Base-by-base conservation (phyloP, 352 stramenopile species). In the Globisporangium middletonii region DNA sequence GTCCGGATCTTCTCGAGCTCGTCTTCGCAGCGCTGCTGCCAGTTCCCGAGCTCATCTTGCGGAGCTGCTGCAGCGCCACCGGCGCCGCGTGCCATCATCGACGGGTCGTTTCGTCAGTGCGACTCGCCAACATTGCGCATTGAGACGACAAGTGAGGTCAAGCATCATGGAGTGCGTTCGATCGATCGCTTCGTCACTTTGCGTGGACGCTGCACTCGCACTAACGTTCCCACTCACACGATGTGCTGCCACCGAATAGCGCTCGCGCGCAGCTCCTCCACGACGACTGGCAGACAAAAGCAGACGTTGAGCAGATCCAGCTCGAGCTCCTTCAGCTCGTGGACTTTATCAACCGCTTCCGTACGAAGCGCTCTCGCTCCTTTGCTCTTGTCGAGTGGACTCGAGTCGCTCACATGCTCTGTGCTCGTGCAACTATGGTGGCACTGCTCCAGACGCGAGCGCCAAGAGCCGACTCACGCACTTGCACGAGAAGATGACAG, bases 1-100 rank as follows among this genome's bases (percentile, higher is more conserved):
- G 76, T 82, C 16, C 78, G 78, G 51, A 92, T 88, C 60, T 95
- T 93, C n/a, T 95, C 90, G 56, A 98, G 73, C 57, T 93, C 77
- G 15, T 96, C 74, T 42, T 92, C 86, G 48, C 73, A 72, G 59
- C 69, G 69, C 5, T 61, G 27, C 57, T 53, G 38, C 57, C 55
- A 55, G 47, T 26, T 44, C n/a, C 35, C 23, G 3, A 18, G 5
- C 18, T 61, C 55, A 18, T 47, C 55, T 16, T 50, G 46, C 18
- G 26, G 18, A 27, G 16, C 19, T 3, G n/a, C n/a, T 18, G 26
- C 28, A 43, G 15, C n/a, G 16, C 2, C 16, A 43, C 9, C 8
- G 7, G 26, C 26, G 28, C 28, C 12, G 8, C 49, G 28, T n/a
- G 41, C n/a, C 41, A 45, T 45, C 18, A 16, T n/a, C 7, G 2